Evolutionary conservation across 441 rosid species (phyloP), one percentile per base, ranked within the genome.

Genomic region (Erysimum pusillum): DNA sequence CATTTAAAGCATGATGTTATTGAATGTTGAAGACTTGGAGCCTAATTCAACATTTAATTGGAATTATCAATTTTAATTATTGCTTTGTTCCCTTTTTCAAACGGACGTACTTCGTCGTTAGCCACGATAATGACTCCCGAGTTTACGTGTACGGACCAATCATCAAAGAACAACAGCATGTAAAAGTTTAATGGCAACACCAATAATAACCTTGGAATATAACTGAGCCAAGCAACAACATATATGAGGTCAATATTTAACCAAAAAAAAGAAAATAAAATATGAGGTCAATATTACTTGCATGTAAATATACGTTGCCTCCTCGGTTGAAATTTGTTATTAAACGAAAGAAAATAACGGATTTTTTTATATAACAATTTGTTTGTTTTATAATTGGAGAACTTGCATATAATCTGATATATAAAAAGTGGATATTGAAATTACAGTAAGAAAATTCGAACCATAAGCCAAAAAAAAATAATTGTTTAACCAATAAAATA

Each of bases 81-180:
- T 59, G 46, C 10, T 42, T 62, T 22, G 36, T 22, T 0, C 13
- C 9, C 17, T 62, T 76, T 76, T 76, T 63, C 80, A 69, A 76
- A 69, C 22, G 65, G 52, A 35, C 14, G 58, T 69, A 62, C 34
- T 42, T 68, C 15, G 60, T 53, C 59, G 25, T 54, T 35, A 76
- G 46, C 53, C 63, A 41, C 20, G 44, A 25, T 39, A 5, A 11
- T 35, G 48, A 35, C 34, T 35, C 49, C 15, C 67, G 51, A 69
- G 65, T 44, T 69, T 53, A 46, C 75, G 70, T 69, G 44, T 54
- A 53, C 52, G 75, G 34, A 53, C 66, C 49, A 69, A 53, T 20
- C 25, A 53, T 69, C 70, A 6, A 56, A 69, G 44, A 69, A 25
- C 60, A 53, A 63, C 51, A 35, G 65, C 34, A 6, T 61, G 64